A percentile compares a stretch with the other conserved stretches of the same genome.
These are phyloP conservation scores for Suillus paluster DNA, from an alignment of 768 basidiomycete species.

Conservation along the genomic window DNA sequence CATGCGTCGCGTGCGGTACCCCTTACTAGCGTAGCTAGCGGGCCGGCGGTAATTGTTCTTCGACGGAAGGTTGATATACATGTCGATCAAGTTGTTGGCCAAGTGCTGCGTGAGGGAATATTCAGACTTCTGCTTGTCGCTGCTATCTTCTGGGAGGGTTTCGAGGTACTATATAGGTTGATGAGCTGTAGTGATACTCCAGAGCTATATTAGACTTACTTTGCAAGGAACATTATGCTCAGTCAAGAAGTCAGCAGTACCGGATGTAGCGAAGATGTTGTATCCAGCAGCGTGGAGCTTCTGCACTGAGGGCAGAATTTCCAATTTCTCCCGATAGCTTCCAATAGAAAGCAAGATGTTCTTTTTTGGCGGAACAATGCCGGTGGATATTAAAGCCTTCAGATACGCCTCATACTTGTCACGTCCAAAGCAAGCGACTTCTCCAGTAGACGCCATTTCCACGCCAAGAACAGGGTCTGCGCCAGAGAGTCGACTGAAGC, in stretches of 20 bases:
- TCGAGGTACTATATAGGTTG: constrained; percentile 74
- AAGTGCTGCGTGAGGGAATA: constrained; percentile 97
- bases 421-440: constrained; percentile 97
- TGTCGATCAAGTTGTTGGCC: constrained; percentile 96
- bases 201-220: constrained; percentile 44
- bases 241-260: constrained; percentile 96
- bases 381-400: constrained; percentile 96
- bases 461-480: constrained; percentile 98
- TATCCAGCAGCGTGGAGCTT: constrained; percentile 93
- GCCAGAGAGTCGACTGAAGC: constrained; percentile 93
- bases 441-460: constrained; percentile 99
- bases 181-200: constrained; percentile 2
- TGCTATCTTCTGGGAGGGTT: constrained; percentile 75
- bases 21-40: constrained; percentile 95
- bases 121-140: constrained; percentile 88
- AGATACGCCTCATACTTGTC: constrained; percentile 99
- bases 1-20: constrained; percentile 96
- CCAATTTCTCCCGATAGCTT: constrained; percentile 96
- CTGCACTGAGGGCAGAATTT: constrained; percentile 93
- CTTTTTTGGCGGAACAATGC: constrained; percentile 94
- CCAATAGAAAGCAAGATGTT: constrained; percentile 97
- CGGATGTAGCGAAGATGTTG: constrained; percentile 95
- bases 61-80: constrained; percentile 99
- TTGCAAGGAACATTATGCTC: constrained; percentile 98
- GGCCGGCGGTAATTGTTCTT: constrained; percentile 98